A percentile compares a stretch with the other conserved stretches of the same genome.
These are phyloP conservation scores for Ramaria rubella DNA, from an alignment of 768 basidiomycete species.

Conservation along the genomic window DNA sequence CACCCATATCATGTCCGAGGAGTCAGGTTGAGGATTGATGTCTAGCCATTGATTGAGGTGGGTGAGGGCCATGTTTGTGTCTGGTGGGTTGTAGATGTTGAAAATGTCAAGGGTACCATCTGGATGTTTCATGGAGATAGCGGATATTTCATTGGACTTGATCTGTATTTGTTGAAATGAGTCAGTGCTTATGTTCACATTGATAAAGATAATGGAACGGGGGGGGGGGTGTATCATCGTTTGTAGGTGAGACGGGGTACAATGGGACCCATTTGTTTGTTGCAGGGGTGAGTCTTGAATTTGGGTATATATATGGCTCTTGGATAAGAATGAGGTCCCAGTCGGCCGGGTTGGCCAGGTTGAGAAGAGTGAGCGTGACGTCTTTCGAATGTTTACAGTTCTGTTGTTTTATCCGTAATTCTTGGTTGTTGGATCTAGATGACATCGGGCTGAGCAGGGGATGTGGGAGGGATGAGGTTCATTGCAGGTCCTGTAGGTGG, in stretches of 20 bases:
- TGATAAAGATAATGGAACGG: neutral
- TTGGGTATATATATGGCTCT: neutral
- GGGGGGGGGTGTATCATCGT: neutral
- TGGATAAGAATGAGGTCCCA: neutral
- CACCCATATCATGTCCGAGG: neutral
- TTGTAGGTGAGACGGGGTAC: neutral
- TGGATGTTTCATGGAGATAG: neutral
- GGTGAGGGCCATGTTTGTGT: neutral
- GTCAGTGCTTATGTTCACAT: neutral
- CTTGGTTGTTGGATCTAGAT: too few species aligned
- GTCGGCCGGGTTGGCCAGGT: neutral
- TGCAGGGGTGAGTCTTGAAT: neutral
- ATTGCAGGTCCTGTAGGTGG: too few species aligned
- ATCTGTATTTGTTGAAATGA: neutral
- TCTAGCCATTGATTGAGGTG: neutral
- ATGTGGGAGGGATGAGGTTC: too few species aligned
- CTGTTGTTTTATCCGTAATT: neutral
- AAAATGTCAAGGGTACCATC: neutral
- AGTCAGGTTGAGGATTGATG: neutral
- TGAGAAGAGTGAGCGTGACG: neutral
- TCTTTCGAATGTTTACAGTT: neutral
- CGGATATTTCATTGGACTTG: neutral
- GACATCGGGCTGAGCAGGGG: too few species aligned
- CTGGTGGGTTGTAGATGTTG: neutral
- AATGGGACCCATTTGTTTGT: neutral